Base-by-base conservation (phyloP, 495 filamentous ascomycete species). In the Podospora pseudocomata region DNA sequence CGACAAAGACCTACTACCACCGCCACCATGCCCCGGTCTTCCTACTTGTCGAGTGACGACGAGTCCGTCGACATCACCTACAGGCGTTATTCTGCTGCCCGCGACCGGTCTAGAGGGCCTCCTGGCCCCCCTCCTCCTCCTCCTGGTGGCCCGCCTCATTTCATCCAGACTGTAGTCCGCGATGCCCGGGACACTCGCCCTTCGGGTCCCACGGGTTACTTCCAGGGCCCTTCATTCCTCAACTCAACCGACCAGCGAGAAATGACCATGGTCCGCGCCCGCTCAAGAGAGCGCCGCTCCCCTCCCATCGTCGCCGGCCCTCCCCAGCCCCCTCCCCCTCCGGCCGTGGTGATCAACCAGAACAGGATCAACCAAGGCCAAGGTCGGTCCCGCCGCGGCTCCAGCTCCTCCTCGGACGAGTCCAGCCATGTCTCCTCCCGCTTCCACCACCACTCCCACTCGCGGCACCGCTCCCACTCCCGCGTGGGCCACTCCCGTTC, bases 21-120 rank as follows among this genome's bases (percentile, higher is more conserved):
- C 39, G 39, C 55, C 67, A 71, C 19, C 28, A 75, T 75, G 72
- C 60, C 63, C 44, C 39, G 39, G 39, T 49, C 39, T 32, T 65
- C 69, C 57, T 70, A 69, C 60, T 67, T 63, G 65, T 74, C 70
- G 59, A 75, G 74, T 64, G 74, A 75, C 71, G 74, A 75, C 26
- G 74, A 75, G 68, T 74, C 73, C 34, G 69, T 85, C 69, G 82
- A 84, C 71, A 77, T 86, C 67, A 82, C 73, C 59, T 70, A 82
- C 54, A 73, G 75, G 16, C 80, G 76, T 63, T 80, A 74, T 18
- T 9, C 55, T 18, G 55, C 55, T 28, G 54, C 54, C n/a, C 69
- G 69, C 20, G 72, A 71, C 13, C 67, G 64, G 13, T 70, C 70
- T 32, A 68, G 56, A 61, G 71, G 65, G 30, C 63, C 26, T 18